A percentile compares a stretch with the other conserved stretches of the same genome.
Evolutionary conservation across 1,284 basidiomycete genomes (phyloP).

Genomic region (Microbotryum scabiosae): DNA sequence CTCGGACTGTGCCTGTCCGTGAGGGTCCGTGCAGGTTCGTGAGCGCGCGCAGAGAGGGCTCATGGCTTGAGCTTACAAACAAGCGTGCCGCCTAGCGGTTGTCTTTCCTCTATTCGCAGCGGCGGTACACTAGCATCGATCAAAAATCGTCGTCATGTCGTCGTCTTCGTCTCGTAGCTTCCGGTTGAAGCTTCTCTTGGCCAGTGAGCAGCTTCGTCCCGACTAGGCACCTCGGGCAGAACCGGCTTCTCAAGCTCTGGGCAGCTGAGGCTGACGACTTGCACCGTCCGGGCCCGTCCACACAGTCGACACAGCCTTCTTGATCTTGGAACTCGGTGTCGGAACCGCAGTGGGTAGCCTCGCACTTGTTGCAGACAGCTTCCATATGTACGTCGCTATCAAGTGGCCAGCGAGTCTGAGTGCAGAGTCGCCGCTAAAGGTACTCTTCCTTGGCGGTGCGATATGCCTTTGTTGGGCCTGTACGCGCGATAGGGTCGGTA

Average conservation of each 20-base stretch:
- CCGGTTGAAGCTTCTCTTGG: constrained; percentile 27
- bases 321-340: constrained; percentile 80
- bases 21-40: too few species aligned
- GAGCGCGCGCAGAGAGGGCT: too few species aligned
- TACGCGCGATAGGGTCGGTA: constrained; percentile 1
- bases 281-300: constrained; percentile 56
- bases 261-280: constrained; percentile 39
- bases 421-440: neutral
- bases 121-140: too few species aligned
- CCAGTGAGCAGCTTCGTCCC: constrained; percentile 7
- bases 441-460: too few species aligned
- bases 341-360: constrained; percentile 45
- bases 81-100: too few species aligned
- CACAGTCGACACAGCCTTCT: constrained; percentile 71
- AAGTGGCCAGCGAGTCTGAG: neutral
- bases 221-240: too few species aligned
- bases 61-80: too few species aligned
- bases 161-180: constrained; percentile 3
- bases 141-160: too few species aligned
- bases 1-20: too few species aligned
- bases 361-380: constrained; percentile 81
- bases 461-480: neutral
- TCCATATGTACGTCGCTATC: constrained; percentile 70
- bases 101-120: too few species aligned
- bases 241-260: constrained; percentile 21